Evolutionary conservation across 257 asterid species (phyloP).

Genomic region (Jacaranda mimosifolia): DNA sequence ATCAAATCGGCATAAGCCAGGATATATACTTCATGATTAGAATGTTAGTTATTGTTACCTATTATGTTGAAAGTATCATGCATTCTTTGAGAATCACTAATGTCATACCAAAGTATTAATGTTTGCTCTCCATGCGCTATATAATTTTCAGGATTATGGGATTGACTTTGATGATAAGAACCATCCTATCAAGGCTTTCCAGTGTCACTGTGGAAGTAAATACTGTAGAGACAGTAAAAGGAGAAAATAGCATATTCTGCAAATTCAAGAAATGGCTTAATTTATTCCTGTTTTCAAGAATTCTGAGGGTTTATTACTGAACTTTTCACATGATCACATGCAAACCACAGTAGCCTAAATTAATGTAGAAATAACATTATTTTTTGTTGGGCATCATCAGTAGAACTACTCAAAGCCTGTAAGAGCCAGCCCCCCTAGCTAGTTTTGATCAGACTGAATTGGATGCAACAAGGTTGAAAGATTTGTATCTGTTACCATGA

Average conservation of each 20-base stretch:
- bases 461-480: background rate
- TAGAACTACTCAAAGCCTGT: background rate
- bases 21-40: background rate
- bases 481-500: background rate
- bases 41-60: no score
- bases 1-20: no score
- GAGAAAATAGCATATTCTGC: background rate
- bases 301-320: background rate
- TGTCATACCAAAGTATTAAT: background rate
- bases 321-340: background rate
- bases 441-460: background rate
- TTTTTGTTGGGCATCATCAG: no score
- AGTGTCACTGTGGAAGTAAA: slow-evolving; percentile 65
- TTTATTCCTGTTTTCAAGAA: background rate
- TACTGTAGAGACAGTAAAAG: slow-evolving; percentile 48
- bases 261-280: slow-evolving; percentile 11
- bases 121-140: background rate
- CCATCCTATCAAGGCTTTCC: slow-evolving; percentile 71
- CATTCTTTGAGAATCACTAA: background rate
- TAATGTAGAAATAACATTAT: background rate
- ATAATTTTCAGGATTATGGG: slow-evolving; percentile 60
- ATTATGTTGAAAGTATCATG: background rate
- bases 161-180: slow-evolving; percentile 59
- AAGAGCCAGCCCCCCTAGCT: background rate
- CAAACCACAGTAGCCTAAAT: background rate